Base-by-base conservation (phyloP, 208 protist species). In the Angomonas deanei region DNA sequence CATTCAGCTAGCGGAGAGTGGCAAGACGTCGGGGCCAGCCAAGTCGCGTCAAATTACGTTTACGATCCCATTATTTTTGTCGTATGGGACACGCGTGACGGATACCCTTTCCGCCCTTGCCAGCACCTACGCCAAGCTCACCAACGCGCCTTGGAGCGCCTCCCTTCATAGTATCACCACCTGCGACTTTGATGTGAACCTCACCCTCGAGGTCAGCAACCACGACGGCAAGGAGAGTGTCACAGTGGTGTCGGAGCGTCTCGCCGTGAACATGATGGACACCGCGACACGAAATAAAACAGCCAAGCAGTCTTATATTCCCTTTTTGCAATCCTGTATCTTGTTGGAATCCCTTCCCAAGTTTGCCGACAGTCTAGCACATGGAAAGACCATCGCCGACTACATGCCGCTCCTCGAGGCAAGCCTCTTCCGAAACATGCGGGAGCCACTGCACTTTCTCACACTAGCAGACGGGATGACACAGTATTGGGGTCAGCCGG, bases 401-500 rank as follows among this genome's bases (percentile, higher is more conserved):
- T 74, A 76, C 65, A 69, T 90, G 33, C 74, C 74, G 21, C 54
- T 34, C 8, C 67, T 90, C 13, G 77, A 90, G 54, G 33, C 24
- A 0, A 55, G 56, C 17, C 62, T 86, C 17, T 55, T 65, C 28
- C 39, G 64, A 19, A 36, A 32, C 34, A n/a, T 86, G 17, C 58
- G 69, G 6, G 69, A 82, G 50, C 80, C 79, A 32, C 55, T 78
- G 19, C 77, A 84, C 56, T 84, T 84, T 30, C 48, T 84, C 21
- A 53, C 55, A 52, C 62, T 90, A 10, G 38, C 78, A 3, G 46
- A 64, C 3, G 60, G 42, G 6, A 59, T 86, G 62, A 63, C 33
- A 10, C 49, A 67, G 0, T 65, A 64, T 57, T 76, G 83, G 52
- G 83, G 76, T 24, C 34, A 28, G 19, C 76, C 83, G 1, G 26